A percentile compares a stretch with the other conserved stretches of the same genome.
Conservation (phyloP, 202 grass and related monocot genomes). For the Digitaria exilis region DNA sequence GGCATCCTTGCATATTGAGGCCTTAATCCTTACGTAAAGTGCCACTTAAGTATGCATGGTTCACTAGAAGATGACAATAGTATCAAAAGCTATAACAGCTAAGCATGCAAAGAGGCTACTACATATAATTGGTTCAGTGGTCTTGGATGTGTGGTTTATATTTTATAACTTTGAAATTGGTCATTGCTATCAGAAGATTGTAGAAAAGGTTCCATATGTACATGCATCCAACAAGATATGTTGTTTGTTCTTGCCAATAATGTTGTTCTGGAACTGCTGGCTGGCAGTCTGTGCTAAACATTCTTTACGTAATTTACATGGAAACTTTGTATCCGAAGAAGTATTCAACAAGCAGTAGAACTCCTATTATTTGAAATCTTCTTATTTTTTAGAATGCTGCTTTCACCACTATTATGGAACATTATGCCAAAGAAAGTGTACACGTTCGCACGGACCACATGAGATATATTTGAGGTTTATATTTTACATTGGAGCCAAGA, state of each 20-base stretch:
- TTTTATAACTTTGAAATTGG: background rate
- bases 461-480: background rate
- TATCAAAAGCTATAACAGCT: background rate
- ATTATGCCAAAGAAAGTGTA: constrained; percentile 16
- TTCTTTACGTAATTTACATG: background rate
- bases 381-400: background rate
- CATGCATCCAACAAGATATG: background rate
- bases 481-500: background rate
- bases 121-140: background rate
- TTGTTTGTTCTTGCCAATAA: background rate
- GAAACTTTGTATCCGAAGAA: constrained; percentile 2
- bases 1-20: constrained; percentile 1
- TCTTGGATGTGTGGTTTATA: background rate
- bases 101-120: background rate
- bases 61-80: constrained; percentile 21
- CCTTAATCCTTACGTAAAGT: constrained; percentile 11
- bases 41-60: background rate
- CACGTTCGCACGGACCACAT: background rate
- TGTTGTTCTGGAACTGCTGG: background rate
- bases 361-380: background rate
- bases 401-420: background rate
- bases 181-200: background rate
- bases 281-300: background rate
- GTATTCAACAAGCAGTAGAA: background rate
- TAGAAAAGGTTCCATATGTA: background rate